A percentile compares a stretch with the other conserved stretches of the same genome.
phyloP scores from a whole-genome alignment of 2,329 filamentous ascomycete genomes.

The Neoarthrinium moseri region DNA sequence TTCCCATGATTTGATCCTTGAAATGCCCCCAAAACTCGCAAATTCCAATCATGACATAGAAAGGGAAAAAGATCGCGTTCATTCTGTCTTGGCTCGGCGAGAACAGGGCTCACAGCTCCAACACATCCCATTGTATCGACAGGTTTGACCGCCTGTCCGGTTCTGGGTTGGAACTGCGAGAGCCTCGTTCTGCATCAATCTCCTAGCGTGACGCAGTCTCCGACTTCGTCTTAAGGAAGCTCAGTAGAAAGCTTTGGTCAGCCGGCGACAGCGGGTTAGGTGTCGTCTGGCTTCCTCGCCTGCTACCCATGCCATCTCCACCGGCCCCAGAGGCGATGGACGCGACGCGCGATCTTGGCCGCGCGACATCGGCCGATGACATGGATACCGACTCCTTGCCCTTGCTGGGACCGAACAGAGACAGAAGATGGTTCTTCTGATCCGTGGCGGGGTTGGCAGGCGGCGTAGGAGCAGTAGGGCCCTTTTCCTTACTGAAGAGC shows the following conservation, averaged over 20 bases:
- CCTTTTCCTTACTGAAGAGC: constrained; percentile 8
- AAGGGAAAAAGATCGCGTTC: too few relatives aligned
- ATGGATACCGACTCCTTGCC: constrained; percentile 27
- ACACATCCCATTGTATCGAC: too few relatives aligned
- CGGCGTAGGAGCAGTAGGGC: too few relatives aligned
- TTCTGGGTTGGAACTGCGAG: too few relatives aligned
- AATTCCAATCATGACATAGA: too few relatives aligned
- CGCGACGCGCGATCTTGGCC: constrained; percentile 36
- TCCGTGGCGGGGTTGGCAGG: constrained; percentile 22
- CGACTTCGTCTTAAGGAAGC: constrained; percentile 72
- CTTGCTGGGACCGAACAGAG: constrained; percentile 1
- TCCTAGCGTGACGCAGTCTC: too few relatives aligned
- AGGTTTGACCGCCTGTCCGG: too few relatives aligned
- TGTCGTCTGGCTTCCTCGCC: constrained; percentile 49
- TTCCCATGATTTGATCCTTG: too few relatives aligned
- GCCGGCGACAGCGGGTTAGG: constrained; percentile 59
- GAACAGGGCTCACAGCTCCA: too few relatives aligned
- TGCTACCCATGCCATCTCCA: constrained; percentile 21
- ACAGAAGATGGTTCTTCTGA: constrained; percentile 9
- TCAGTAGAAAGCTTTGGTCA: constrained; percentile 74
- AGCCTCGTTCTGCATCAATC: too few relatives aligned
- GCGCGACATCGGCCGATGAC: constrained; percentile 14
- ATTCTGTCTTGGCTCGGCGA: too few relatives aligned
- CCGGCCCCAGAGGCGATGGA: constrained; percentile 42
- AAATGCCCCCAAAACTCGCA: too few relatives aligned